Evolutionary conservation across 2,329 filamentous ascomycete species (phyloP).

Genomic region (Cercospora zeae-maydis): DNA sequence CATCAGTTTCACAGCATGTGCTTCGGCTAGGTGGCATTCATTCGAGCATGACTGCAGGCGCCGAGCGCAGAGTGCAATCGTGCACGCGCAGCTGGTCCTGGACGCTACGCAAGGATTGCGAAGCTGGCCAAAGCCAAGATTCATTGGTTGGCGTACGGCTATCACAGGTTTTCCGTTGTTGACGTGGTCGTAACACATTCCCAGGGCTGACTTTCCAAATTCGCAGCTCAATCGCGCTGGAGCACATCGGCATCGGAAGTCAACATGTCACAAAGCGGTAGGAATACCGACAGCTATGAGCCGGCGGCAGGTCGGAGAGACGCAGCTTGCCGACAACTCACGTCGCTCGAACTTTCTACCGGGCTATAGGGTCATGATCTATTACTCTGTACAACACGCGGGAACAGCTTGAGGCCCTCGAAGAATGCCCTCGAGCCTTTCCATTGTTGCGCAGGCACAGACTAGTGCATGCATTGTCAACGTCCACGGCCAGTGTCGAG

Average conservation of each 20-base stretch:
- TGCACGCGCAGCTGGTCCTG: background rate
- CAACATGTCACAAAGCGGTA: background rate
- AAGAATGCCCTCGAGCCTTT: background rate
- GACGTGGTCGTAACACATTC: background rate
- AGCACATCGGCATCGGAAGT: background rate
- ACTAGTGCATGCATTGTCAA: background rate
- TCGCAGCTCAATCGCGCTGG: background rate
- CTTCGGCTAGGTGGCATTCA: slow-evolving; percentile 8
- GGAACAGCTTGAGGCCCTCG: background rate
- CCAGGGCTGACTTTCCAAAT: background rate
- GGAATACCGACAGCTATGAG: background rate
- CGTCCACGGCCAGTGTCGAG: background rate
- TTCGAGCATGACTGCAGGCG: slow-evolving; percentile 11
- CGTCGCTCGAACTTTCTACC: slow-evolving; percentile 16
- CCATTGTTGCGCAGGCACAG: background rate
- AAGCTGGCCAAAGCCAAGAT: background rate
- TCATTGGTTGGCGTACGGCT: background rate
- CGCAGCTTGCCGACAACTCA: background rate
- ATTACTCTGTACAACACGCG: background rate
- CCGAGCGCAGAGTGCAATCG: slow-evolving; percentile 10
- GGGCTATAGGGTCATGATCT: slow-evolving; percentile 12
- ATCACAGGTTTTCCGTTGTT: background rate
- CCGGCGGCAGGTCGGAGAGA: background rate
- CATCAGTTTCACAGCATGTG: slow-evolving; percentile 11
- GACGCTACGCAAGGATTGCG: background rate